Evolutionary conservation across 768 basidiomycete species (phyloP).

Genomic region (Saitozyma podzolica): DNA sequence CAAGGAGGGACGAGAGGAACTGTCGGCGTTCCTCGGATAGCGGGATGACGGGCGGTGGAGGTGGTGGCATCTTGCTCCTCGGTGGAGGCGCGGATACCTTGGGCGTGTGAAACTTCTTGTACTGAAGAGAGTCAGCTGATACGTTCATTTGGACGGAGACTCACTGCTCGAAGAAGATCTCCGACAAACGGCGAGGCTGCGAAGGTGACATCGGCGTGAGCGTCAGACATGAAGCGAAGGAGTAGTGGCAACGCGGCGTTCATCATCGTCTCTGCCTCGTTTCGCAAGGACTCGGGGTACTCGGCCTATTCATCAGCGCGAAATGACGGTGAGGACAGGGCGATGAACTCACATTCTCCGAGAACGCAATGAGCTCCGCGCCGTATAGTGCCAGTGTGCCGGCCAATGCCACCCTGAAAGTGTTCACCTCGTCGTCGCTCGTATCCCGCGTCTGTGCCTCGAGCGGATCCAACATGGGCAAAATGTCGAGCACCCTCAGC

Average conservation of each 20-base stretch:
- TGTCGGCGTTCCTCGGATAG: slow-evolving; percentile 65
- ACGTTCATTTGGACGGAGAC: slow-evolving; percentile 44
- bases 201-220: slow-evolving; percentile 82
- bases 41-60: slow-evolving; percentile 50
- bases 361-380: slow-evolving; percentile 74
- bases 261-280: slow-evolving; percentile 67
- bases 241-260: slow-evolving; percentile 73
- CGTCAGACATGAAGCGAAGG: slow-evolving; percentile 84
- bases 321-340: neutral
- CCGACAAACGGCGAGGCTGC: slow-evolving; percentile 81
- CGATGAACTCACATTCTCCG: slow-evolving; percentile 64
- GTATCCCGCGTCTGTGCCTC: slow-evolving; percentile 73
- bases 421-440: slow-evolving; percentile 81
- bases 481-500: slow-evolving; percentile 82
- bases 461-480: slow-evolving; percentile 74
- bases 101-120: slow-evolving; percentile 64
- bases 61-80: slow-evolving; percentile 28
- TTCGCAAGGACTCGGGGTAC: slow-evolving; percentile 61
- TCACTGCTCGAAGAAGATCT: slow-evolving; percentile 69
- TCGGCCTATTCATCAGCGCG: slow-evolving; percentile 26
- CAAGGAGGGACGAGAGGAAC: slow-evolving; percentile 75
- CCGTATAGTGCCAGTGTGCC: slow-evolving; percentile 79
- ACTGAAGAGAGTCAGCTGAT: slow-evolving; percentile 56
- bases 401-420: slow-evolving; percentile 84
- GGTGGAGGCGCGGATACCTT: slow-evolving; percentile 42